phyloP scores from a whole-genome alignment of 129 eudicot genomes.

The carrot (Daucus carota) region DH1_v3.0 NC_030384.2:44976001-44976500 shows the following conservation, averaged over 20 bases:
- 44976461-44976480: conserved; percentile 95
- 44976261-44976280: not conserved
- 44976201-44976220: not conserved
- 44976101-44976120: not conserved
- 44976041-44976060: not conserved
- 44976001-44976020: not conserved
- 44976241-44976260: not conserved
- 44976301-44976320: not conserved
- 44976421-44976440: conserved; percentile 99
- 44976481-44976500: conserved; percentile 97
- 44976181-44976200: not conserved
- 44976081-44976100: not conserved
- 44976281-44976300: not conserved
- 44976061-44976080: not conserved
- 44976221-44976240: not conserved
- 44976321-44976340: not conserved
- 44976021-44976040: not conserved
- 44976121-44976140: too few species aligned
- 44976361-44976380: not conserved
- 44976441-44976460: conserved; percentile 98
- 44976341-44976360: not conserved
- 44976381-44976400: conserved; percentile 41
- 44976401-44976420: conserved; percentile 90
- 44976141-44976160: not conserved
- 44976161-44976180: not conserved